phyloP scores from a whole-genome alignment of 1,284 basidiomycete species.

The Microbotryum violaceum region DNA sequence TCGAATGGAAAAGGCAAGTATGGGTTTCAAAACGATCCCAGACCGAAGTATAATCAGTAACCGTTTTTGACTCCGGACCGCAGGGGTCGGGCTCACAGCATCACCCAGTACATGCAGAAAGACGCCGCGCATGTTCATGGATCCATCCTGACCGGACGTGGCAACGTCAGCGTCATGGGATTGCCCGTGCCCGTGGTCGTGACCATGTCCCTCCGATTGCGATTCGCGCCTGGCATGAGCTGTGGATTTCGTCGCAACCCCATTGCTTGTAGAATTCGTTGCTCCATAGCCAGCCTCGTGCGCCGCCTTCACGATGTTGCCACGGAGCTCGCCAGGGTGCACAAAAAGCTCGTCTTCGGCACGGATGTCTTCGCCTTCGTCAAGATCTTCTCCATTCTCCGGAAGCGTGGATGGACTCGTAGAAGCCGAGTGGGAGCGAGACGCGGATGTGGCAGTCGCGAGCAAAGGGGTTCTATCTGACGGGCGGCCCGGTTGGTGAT shows the following conservation, averaged over 20 bases:
- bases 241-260: constrained; percentile 10
- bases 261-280: constrained; percentile 16
- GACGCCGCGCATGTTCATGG: constrained; percentile 97
- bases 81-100: constrained; percentile 47
- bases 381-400: constrained; percentile 5
- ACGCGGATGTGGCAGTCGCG: background rate
- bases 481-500: background rate
- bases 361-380: constrained; percentile 6
- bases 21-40: background rate
- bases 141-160: constrained; percentile 45
- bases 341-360: constrained; percentile 32
- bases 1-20: background rate
- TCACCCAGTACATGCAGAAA: constrained; percentile 93
- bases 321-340: constrained; percentile 34
- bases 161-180: constrained; percentile 20
- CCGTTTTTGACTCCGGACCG: background rate
- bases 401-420: background rate
- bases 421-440: background rate
- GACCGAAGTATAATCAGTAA: background rate
- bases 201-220: constrained; percentile 20
- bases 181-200: constrained; percentile 16
- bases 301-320: constrained; percentile 31
- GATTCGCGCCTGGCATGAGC: constrained; percentile 7
- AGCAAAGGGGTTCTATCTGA: constrained; percentile 32
- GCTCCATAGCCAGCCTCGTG: constrained; percentile 33